Conservation (phyloP, 1,284 basidiomycete species). For the Ustilago trichophora region DNA sequence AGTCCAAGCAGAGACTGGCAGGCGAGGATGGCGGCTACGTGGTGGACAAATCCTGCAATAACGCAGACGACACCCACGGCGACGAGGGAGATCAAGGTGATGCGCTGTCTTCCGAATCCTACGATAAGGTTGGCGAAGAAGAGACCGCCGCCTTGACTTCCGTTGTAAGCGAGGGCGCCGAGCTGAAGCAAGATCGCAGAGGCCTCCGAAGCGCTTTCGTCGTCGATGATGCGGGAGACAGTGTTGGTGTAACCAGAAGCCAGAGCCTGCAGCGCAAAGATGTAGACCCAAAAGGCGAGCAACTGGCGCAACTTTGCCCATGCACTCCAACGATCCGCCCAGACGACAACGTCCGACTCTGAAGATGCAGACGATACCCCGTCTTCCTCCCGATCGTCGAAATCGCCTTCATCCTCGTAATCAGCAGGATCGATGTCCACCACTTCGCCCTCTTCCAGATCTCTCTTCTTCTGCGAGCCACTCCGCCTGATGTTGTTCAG, state of each 20-base stretch:
- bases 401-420: constrained; percentile 22
- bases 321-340: constrained; percentile 45
- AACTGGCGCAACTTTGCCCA: constrained; percentile 35
- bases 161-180: constrained; percentile 37
- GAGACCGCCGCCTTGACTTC: constrained; percentile 45
- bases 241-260: constrained; percentile 46
- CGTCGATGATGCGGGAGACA: constrained; percentile 11
- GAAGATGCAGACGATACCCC: constrained; percentile 14
- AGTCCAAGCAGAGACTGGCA: constrained; percentile 23
- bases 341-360: constrained; percentile 19
- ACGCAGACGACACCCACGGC: constrained; percentile 23
- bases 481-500: constrained; percentile 21
- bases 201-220: constrained; percentile 5
- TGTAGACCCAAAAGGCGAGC: constrained; percentile 18
- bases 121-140: constrained; percentile 35
- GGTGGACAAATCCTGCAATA: constrained; percentile 38
- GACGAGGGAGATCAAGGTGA: constrained; percentile 23
- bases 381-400: constrained; percentile 17
- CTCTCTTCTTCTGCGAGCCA: constrained; percentile 7
- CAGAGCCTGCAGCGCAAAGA: constrained; percentile 45
- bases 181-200: constrained; percentile 6
- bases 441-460: constrained; percentile 17
- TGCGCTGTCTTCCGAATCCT: constrained; percentile 32
- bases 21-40: constrained; percentile 13
- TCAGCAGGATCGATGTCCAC: constrained; percentile 37